These are phyloP conservation scores for Colletotrichum salicis DNA, from an alignment of 2,329 filamentous ascomycete genomes.

Conservation along the genomic window DNA sequence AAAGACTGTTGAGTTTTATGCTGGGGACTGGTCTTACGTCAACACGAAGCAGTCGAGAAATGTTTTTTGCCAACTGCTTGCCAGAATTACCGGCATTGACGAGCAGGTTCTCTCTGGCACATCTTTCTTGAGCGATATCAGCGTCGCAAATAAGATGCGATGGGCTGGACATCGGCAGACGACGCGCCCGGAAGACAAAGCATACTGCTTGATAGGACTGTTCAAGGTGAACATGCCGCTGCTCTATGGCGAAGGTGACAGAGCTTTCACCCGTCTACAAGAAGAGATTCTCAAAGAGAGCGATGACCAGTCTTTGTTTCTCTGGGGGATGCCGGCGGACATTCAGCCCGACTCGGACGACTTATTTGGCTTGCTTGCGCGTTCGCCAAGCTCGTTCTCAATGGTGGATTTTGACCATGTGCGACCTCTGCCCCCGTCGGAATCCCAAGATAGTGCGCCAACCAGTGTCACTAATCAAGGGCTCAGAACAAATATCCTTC, in stretches of 20 bases:
- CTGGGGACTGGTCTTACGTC: not conserved
- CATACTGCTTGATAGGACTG: constrained; percentile 43
- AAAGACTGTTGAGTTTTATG: constrained; percentile 5
- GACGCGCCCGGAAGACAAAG: constrained; percentile 39
- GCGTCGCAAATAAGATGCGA: constrained; percentile 42
- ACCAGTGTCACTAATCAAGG: constrained; percentile 18
- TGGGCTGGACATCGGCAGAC: constrained; percentile 41
- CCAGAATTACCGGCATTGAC: constrained; percentile 6
- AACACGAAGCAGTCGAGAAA: not conserved
- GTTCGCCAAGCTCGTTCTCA: not conserved
- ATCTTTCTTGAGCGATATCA: constrained; percentile 30
- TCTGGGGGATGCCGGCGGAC: not conserved
- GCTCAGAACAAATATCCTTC: constrained; percentile 5
- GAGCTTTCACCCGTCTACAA: constrained; percentile 39
- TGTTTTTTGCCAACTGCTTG: not conserved
- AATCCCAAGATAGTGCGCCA: not conserved
- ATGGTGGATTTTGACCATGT: not conserved
- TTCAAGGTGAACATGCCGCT: constrained; percentile 43
- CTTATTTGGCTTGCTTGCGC: not conserved
- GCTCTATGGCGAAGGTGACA: constrained; percentile 42
- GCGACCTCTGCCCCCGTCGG: constrained; percentile 1
- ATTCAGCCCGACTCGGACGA: not conserved
- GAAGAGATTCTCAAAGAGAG: constrained; percentile 17
- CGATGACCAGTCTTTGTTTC: constrained; percentile 26
- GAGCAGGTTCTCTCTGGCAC: constrained; percentile 7